These are phyloP conservation scores for Sarcocystis neurona DNA, from an alignment of 169 alveolate species.

Conservation along the genomic window DNA sequence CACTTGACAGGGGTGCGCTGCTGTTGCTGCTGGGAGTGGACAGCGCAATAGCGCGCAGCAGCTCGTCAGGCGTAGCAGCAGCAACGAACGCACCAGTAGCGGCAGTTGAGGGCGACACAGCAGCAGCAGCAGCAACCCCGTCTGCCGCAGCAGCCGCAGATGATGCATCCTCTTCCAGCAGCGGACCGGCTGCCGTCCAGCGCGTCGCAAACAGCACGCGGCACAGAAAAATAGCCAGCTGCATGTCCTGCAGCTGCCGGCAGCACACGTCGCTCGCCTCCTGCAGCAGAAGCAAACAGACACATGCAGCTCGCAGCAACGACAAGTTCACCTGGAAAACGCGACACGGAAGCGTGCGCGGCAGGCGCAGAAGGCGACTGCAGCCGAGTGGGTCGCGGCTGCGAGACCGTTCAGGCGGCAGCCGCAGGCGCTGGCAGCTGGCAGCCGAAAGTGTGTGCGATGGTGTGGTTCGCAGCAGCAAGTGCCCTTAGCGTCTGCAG, in stretches of 20 bases:
- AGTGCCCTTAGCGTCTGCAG: no score
- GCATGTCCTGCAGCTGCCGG: conserved; percentile 50
- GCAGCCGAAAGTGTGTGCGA: no score
- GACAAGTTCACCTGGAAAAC: background rate
- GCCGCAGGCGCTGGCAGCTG: no score
- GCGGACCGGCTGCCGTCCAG: conserved; percentile 38
- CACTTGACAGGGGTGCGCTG: no score
- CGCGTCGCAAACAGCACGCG: conserved; percentile 30
- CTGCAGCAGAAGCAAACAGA: background rate
- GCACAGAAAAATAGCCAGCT: conserved; percentile 59
- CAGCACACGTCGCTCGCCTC: conserved; percentile 38
- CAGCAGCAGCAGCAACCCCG: conserved; percentile 20
- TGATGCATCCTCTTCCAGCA: no score
- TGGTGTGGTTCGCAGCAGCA: no score
- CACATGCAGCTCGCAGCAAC: background rate
- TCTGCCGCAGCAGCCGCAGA: background rate
- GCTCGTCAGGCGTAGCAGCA: conserved; percentile 17
- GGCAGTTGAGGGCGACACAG: background rate
- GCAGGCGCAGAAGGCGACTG: background rate
- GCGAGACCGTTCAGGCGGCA: no score
- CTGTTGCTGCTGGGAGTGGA: no score
- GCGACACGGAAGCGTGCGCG: background rate
- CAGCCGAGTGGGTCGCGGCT: background rate
- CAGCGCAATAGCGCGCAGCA: no score
- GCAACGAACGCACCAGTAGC: conserved; percentile 1